Conservation (phyloP, 1,284 basidiomycete genomes). For the Gymnopus androsaceus region DNA sequence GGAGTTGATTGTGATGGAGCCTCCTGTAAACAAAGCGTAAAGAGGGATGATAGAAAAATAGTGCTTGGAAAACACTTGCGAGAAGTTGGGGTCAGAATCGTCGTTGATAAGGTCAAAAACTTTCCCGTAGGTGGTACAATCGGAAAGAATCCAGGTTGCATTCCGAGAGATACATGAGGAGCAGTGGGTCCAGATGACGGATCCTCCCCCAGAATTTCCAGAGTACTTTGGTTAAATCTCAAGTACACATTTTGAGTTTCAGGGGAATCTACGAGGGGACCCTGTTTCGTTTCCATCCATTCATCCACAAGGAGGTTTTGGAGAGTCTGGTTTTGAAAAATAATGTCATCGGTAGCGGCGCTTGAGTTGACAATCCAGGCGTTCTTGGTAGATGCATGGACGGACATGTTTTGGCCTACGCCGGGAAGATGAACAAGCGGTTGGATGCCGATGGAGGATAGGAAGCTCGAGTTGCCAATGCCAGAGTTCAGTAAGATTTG, state of each 20-base stretch:
- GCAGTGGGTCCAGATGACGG: background rate
- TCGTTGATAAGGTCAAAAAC: conserved; percentile 7
- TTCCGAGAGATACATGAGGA: background rate
- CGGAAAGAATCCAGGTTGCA: background rate
- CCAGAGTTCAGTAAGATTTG: conserved; percentile 49
- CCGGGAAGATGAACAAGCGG: conserved; percentile 34
- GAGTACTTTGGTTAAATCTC: conserved; percentile 22
- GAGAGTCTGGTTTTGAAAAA: conserved; percentile 25
- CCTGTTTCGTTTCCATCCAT: conserved; percentile 31
- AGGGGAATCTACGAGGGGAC: conserved; percentile 23
- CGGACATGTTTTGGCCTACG: conserved; percentile 48
- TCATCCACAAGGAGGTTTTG: conserved; percentile 20
- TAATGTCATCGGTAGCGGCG: conserved; percentile 25
- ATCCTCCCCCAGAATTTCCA: background rate
- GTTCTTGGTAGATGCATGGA: conserved; percentile 34
- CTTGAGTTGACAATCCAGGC: conserved; percentile 33
- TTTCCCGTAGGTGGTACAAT: conserved; percentile 1
- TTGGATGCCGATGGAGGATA: conserved; percentile 26
- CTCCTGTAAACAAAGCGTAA: conserved; percentile 13
- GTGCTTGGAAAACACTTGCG: background rate
- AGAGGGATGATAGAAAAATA: background rate
- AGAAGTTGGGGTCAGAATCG: conserved; percentile 5
- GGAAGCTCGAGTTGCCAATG: conserved; percentile 36
- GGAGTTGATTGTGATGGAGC: conserved; percentile 19
- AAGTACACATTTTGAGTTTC: conserved; percentile 30